A percentile compares a stretch with the other conserved stretches of the same genome.
Evolutionary conservation across 2,329 filamentous ascomycete species (phyloP).

Genomic region (Herpotrichia juniperi): DNA sequence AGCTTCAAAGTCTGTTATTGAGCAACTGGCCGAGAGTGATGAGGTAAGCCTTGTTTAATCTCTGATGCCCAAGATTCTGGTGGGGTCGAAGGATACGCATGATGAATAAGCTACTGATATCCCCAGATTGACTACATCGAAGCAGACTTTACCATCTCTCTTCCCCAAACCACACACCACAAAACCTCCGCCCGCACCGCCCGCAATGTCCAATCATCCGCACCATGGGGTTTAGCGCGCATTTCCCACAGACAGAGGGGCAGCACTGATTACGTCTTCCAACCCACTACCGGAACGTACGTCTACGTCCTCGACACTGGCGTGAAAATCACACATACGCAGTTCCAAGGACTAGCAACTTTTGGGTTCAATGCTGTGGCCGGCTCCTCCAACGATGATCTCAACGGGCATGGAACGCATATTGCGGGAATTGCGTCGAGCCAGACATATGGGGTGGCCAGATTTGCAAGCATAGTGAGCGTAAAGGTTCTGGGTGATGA

Average conservation of each 20-base stretch:
- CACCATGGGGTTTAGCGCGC: conserved; percentile 35
- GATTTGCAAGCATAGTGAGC: conserved; percentile 4
- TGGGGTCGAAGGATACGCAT: background rate
- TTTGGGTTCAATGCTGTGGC: conserved; percentile 7
- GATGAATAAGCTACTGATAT: background rate
- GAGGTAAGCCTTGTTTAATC: conserved; percentile 3
- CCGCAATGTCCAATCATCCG: conserved; percentile 21
- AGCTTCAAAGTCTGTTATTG: background rate
- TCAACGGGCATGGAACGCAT: conserved; percentile 21
- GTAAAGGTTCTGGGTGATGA: conserved; percentile 9
- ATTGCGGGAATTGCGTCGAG: conserved; percentile 7
- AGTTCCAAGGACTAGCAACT: conserved; percentile 16
- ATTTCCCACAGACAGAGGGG: conserved; percentile 28
- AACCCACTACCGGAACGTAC: conserved; percentile 35
- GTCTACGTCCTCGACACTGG: conserved; percentile 69
- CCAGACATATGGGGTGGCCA: conserved; percentile 11
- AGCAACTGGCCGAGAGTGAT: conserved; percentile 11
- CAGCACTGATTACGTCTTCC: conserved; percentile 9
- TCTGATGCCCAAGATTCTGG: background rate
- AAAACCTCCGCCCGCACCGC: background rate
- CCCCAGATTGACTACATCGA: conserved; percentile 11
- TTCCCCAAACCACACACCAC: background rate
- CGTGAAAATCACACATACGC: conserved; percentile 56
- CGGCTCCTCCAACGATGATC: conserved; percentile 10
- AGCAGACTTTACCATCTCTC: conserved; percentile 4